Evolutionary conservation across 192 early-diverging fungal species (phyloP).

Genomic region (Hyaloraphidium curvatum): DNA sequence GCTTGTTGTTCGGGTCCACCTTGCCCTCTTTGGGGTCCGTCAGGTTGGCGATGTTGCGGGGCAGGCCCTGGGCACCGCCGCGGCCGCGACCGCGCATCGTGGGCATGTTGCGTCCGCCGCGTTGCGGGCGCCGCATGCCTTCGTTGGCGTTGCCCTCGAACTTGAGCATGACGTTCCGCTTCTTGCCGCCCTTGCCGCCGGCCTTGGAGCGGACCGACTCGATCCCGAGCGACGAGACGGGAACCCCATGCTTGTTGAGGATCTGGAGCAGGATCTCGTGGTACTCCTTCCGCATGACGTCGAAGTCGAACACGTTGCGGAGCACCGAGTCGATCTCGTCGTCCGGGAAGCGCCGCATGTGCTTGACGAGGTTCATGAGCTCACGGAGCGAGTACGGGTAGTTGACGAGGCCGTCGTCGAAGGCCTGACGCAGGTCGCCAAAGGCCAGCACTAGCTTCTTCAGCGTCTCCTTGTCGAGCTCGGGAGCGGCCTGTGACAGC

Average conservation of each 20-base stretch:
- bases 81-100: no score
- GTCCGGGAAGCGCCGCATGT: slow-evolving; percentile 47
- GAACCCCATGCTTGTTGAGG: slow-evolving; percentile 43
- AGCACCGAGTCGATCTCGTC: slow-evolving; percentile 46
- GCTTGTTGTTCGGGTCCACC: slow-evolving; percentile 17
- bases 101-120: no score
- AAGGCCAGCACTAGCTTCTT: slow-evolving; percentile 45
- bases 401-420: slow-evolving; percentile 51
- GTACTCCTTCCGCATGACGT: slow-evolving; percentile 27
- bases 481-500: slow-evolving; percentile 46
- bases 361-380: slow-evolving; percentile 55
- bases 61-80: no score
- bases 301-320: slow-evolving; percentile 67
- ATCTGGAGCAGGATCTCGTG: slow-evolving; percentile 44
- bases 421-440: slow-evolving; percentile 40
- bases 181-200: no score
- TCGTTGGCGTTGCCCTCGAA: no score
- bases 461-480: slow-evolving; percentile 39
- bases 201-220: no score
- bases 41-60: no score
- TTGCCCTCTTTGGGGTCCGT: slow-evolving; percentile 20
- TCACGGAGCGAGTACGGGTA: slow-evolving; percentile 70
- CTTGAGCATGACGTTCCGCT: no score
- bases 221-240: neutral
- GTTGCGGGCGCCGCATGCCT: no score